phyloP scores from a whole-genome alignment of 257 asterid genomes.

The Solanum lycopersicoides region DNA sequence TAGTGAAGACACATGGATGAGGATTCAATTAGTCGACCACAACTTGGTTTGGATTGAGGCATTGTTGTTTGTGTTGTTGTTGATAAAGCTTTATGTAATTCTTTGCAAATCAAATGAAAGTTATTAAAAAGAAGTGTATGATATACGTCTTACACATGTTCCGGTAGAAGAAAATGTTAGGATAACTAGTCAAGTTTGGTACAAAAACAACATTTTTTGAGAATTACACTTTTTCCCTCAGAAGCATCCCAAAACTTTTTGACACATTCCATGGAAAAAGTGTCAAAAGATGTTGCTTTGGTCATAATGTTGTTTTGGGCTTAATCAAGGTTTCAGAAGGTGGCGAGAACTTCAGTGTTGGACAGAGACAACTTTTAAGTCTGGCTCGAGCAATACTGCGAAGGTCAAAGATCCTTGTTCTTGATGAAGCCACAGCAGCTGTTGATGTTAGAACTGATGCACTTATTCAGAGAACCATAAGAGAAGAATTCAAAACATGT shows the following conservation, averaged over 20 bases:
- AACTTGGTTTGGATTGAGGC: not conserved
- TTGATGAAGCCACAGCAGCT: conserved; percentile 86
- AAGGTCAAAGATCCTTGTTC: conserved; percentile 74
- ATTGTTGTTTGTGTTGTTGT: not conserved
- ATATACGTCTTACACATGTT: not conserved
- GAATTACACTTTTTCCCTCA: no score
- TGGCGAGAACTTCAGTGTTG: conserved; percentile 86
- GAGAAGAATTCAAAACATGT: conserved; percentile 69
- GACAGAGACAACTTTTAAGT: conserved; percentile 76
- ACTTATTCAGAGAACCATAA: conserved; percentile 70
- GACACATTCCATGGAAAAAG: no score
- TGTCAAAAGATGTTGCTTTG: not conserved
- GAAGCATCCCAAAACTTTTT: no score
- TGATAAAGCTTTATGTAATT: not conserved
- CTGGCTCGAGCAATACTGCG: conserved; percentile 78
- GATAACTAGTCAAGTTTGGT: not conserved
- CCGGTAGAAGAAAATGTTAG: not conserved
- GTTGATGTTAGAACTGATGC: conserved; percentile 87
- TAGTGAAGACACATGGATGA: not conserved
- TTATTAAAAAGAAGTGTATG: not conserved
- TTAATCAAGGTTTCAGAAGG: conserved; percentile 63
- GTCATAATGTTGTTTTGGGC: not conserved
- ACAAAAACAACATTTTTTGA: not conserved
- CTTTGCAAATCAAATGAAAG: not conserved
- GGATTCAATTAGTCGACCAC: not conserved